These are phyloP conservation scores for Pseudozyma hubeiensis DNA, from an alignment of 1,284 basidiomycete species.

Conservation along the genomic window DNA sequence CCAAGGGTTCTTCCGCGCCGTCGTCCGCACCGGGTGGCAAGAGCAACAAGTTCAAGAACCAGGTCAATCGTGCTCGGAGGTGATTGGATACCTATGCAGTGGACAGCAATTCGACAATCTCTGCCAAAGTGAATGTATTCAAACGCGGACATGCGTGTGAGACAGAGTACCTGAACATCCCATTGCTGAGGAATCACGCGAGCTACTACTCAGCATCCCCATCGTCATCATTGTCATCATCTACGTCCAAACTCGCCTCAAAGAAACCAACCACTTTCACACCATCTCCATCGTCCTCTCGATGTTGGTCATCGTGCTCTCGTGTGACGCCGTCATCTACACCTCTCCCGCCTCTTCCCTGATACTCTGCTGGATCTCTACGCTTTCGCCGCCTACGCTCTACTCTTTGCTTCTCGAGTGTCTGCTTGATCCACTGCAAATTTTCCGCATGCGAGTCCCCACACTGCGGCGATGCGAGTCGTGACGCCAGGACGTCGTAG, in stretches of 20 bases:
- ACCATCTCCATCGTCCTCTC: not conserved
- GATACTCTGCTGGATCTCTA: conserved; percentile 53
- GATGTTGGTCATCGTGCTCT: not conserved
- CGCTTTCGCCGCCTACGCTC: conserved; percentile 66
- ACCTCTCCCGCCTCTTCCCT: conserved; percentile 52
- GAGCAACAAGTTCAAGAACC: conserved; percentile 40
- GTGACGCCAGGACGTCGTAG: conserved; percentile 68
- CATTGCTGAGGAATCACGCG: not conserved
- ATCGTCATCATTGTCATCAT: conserved; percentile 12
- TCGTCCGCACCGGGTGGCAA: not conserved
- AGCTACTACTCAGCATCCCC: conserved; percentile 12
- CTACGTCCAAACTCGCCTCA: conserved; percentile 9
- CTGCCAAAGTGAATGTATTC: too few relatives aligned
- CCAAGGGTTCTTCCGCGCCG: conserved; percentile 15
- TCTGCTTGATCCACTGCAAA: conserved; percentile 73
- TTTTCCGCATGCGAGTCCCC: conserved; percentile 18
- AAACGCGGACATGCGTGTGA: not conserved
- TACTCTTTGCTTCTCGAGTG: conserved; percentile 74
- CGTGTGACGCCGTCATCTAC: conserved; percentile 37
- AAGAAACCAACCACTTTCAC: conserved; percentile 26
- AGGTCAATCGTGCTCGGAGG: conserved; percentile 33
- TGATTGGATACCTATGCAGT: not conserved
- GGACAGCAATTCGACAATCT: not conserved
- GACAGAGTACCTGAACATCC: not conserved
- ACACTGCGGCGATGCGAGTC: not conserved